Evolutionary conservation across 768 basidiomycete genomes (phyloP).

Genomic region (Gelatoporia subvermispora): DNA sequence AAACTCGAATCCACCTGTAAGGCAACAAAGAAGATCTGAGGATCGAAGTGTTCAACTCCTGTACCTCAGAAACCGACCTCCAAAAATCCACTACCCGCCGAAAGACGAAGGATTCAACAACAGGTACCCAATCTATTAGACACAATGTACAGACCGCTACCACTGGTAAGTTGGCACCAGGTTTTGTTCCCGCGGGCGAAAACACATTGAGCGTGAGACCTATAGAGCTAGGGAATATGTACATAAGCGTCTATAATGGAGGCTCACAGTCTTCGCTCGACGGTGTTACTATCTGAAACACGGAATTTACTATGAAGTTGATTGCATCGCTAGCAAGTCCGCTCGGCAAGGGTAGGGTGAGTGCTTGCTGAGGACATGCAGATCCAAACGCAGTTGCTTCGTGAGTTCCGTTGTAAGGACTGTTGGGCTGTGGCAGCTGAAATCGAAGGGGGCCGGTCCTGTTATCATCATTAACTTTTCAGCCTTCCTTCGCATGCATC

Average conservation of each 20-base stretch:
- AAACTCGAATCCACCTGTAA: conserved; percentile 37
- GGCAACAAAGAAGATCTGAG: not conserved
- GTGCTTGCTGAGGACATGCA: conserved; percentile 37
- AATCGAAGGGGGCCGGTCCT: conserved; percentile 20
- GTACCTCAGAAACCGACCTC: conserved; percentile 8
- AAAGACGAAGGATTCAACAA: not conserved
- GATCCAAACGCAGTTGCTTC: conserved; percentile 33
- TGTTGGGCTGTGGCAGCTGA: conserved; percentile 19
- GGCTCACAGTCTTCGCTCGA: conserved; percentile 10
- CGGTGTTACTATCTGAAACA: conserved; percentile 6
- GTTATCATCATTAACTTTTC: not conserved
- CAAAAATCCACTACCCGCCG: conserved; percentile 21
- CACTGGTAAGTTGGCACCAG: conserved; percentile 13
- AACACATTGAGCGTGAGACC: conserved; percentile 25
- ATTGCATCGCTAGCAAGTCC: conserved; percentile 14
- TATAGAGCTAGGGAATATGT: not conserved
- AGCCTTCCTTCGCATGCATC: too few relatives aligned
- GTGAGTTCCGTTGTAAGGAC: conserved; percentile 26
- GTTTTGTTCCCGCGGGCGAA: conserved; percentile 9
- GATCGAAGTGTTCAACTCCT: not conserved
- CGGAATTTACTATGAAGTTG: conserved; percentile 13
- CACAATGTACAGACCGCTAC: conserved; percentile 7
- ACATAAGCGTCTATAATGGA: not conserved
- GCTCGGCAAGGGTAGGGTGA: conserved; percentile 10
- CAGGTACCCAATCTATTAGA: too few relatives aligned